These are phyloP conservation scores for Mimosa bimucronata DNA, from an alignment of 306 rosid genomes.

Conservation along the genomic window DNA sequence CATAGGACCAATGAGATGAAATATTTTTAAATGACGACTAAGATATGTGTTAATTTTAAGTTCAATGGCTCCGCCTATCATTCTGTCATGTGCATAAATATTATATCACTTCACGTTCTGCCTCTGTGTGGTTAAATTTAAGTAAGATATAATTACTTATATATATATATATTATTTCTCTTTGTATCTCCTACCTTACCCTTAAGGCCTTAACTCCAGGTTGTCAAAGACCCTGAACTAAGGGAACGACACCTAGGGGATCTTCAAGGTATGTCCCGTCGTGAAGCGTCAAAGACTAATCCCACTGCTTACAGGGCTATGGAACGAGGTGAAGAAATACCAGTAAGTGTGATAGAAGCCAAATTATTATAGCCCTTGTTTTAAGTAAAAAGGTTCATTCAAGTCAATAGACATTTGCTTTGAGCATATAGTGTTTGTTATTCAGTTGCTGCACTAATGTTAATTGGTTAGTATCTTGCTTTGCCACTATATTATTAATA, in stretches of 20 bases:
- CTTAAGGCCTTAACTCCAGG: slow-evolving; percentile 60
- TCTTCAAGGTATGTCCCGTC: slow-evolving; percentile 71
- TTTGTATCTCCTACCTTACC: slow-evolving; percentile 1
- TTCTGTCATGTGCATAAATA: not conserved
- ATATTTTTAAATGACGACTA: slow-evolving; percentile 11
- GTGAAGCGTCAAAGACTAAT: slow-evolving; percentile 52
- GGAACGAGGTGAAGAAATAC: slow-evolving; percentile 65
- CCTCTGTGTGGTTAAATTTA: slow-evolving; percentile 13
- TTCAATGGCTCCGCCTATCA: not conserved
- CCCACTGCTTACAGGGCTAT: slow-evolving; percentile 65
- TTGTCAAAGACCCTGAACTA: slow-evolving; percentile 63
- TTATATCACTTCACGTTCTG: not conserved
- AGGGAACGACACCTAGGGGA: slow-evolving; percentile 88
- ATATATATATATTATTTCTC: not conserved
- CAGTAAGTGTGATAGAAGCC: slow-evolving; percentile 55
- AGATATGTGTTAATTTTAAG: not conserved
- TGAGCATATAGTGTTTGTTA: slow-evolving; percentile 4
- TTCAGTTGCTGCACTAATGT: slow-evolving; percentile 13
- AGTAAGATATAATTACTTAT: not conserved
- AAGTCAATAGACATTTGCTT: slow-evolving; percentile 9
- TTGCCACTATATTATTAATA: not conserved
- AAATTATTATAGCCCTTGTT: slow-evolving; percentile 17
- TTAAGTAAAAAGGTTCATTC: slow-evolving; percentile 9
- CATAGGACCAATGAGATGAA: not conserved
- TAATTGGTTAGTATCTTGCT: not conserved